phyloP scores from a whole-genome alignment of 768 basidiomycete species.

The Collybia mongolica region DNA sequence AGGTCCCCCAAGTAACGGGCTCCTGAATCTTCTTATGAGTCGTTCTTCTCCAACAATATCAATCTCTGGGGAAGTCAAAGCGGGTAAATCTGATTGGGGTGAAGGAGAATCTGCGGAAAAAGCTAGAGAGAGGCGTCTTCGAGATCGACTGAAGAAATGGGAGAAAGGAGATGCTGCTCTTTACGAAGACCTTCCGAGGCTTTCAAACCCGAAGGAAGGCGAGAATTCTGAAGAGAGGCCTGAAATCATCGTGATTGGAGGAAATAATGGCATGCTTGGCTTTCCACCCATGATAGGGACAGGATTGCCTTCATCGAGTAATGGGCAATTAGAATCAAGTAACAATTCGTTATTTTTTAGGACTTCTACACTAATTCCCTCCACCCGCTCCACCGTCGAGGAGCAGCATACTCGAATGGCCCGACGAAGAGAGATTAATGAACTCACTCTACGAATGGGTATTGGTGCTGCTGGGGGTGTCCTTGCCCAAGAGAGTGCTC shows the following conservation, averaged over 20 bases:
- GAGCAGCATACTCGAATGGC: slow-evolving; percentile 60
- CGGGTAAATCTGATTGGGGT: slow-evolving; percentile 52
- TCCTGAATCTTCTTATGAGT: slow-evolving; percentile 47
- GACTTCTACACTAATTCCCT: slow-evolving; percentile 68
- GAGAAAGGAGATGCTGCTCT: slow-evolving; percentile 59
- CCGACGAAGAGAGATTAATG: slow-evolving; percentile 74
- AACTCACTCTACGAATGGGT: slow-evolving; percentile 82
- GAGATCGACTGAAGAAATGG: slow-evolving; percentile 72
- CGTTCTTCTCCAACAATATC: slow-evolving; percentile 33
- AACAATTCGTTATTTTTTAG: slow-evolving; percentile 53
- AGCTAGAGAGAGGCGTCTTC: slow-evolving; percentile 70
- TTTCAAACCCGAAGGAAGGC: slow-evolving; percentile 38
- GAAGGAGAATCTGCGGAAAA: slow-evolving; percentile 67
- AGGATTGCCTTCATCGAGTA: slow-evolving; percentile 14
- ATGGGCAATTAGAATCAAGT: slow-evolving; percentile 21
- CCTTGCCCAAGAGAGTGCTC: slow-evolving; percentile 41
- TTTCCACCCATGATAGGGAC: slow-evolving; percentile 30
- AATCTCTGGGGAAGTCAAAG: slow-evolving; percentile 27
- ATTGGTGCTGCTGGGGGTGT: slow-evolving; percentile 73
- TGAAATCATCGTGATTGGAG: slow-evolving; percentile 52
- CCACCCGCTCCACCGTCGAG: slow-evolving; percentile 45
- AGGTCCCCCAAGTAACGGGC: slow-evolving; percentile 27
- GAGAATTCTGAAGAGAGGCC: slow-evolving; percentile 34
- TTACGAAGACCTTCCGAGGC: slow-evolving; percentile 62
- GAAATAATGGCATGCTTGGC: slow-evolving; percentile 31